Percentiles rank a stretch among this genome's conserved stretches.
phyloP scores from a whole-genome alignment of 2,329 filamentous ascomycete species.

The Diaporthe citriasiana region DNA sequence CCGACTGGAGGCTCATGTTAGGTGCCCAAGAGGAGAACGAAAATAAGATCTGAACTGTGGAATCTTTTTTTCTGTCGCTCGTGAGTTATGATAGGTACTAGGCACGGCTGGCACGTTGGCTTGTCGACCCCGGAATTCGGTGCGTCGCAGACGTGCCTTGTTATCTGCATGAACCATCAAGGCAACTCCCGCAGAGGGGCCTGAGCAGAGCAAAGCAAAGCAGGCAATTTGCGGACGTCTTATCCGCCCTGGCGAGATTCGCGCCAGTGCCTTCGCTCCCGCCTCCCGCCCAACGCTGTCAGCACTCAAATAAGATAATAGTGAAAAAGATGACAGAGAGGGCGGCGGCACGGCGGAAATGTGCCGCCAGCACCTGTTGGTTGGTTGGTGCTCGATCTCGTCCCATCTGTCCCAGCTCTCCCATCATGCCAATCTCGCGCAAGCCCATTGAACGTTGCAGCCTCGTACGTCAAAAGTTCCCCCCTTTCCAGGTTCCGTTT shows the following conservation, averaged over 20 bases:
- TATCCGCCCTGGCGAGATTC: background rate
- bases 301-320: conserved; percentile 20
- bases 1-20: conserved; percentile 15
- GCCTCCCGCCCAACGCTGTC: conserved; percentile 15
- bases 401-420: conserved; percentile 6
- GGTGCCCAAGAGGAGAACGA: background rate
- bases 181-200: conserved; percentile 9
- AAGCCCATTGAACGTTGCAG: background rate
- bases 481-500: conserved; percentile 10
- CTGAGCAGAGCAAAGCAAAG: background rate
- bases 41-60: background rate
- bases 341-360: conserved; percentile 26
- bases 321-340: conserved; percentile 1
- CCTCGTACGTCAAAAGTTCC: conserved; percentile 8
- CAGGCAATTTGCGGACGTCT: conserved; percentile 27
- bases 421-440: conserved; percentile 8
- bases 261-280: conserved; percentile 11
- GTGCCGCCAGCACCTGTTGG: conserved; percentile 12
- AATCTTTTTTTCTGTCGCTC: background rate
- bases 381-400: conserved; percentile 1
- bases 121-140: background rate
- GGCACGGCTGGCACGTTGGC: background rate
- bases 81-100: conserved; percentile 3
- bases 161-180: conserved; percentile 14
- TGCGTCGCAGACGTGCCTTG: conserved; percentile 25